A percentile compares a stretch with the other conserved stretches of the same genome.
phyloP scores from a whole-genome alignment of 371 early-diverging fungal species.

The Dinochytrium kinnereticum region DNA sequence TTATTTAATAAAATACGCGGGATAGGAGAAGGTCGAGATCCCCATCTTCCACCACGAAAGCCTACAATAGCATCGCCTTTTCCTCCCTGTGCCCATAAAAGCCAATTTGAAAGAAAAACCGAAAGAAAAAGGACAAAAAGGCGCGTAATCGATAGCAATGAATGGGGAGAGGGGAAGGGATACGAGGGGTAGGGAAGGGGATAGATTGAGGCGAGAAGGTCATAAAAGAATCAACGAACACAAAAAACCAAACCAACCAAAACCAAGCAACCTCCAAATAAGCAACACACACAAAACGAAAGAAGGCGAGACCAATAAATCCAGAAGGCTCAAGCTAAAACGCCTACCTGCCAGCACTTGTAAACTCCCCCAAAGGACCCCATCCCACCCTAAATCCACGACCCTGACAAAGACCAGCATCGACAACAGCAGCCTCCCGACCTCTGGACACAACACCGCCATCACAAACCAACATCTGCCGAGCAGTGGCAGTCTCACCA shows the following conservation, averaged over 20 bases:
- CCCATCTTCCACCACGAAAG: background rate
- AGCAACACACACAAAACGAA: constrained; percentile 1
- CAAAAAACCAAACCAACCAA: background rate
- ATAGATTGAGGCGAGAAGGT: background rate
- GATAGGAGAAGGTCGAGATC: too few species aligned
- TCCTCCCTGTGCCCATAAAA: too few species aligned
- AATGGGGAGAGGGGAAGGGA: too few species aligned
- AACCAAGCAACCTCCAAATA: background rate
- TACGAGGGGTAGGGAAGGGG: background rate
- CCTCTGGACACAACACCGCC: background rate
- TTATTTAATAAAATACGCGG: too few species aligned
- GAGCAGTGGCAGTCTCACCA: too few species aligned
- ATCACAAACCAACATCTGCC: background rate
- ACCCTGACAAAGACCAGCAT: constrained; percentile 75
- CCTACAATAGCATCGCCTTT: too few species aligned
- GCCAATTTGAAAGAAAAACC: too few species aligned
- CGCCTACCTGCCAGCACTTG: constrained; percentile 45
- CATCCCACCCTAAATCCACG: constrained; percentile 78
- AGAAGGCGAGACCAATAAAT: background rate
- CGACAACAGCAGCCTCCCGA: constrained; percentile 35
- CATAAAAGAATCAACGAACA: background rate
- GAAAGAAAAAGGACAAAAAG: too few species aligned
- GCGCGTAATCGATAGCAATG: too few species aligned
- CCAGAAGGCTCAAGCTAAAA: constrained; percentile 1
- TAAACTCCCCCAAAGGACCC: constrained; percentile 72